Evolutionary conservation across 768 basidiomycete species (phyloP).

Genomic region (Lyophyllum shimeji): DNA sequence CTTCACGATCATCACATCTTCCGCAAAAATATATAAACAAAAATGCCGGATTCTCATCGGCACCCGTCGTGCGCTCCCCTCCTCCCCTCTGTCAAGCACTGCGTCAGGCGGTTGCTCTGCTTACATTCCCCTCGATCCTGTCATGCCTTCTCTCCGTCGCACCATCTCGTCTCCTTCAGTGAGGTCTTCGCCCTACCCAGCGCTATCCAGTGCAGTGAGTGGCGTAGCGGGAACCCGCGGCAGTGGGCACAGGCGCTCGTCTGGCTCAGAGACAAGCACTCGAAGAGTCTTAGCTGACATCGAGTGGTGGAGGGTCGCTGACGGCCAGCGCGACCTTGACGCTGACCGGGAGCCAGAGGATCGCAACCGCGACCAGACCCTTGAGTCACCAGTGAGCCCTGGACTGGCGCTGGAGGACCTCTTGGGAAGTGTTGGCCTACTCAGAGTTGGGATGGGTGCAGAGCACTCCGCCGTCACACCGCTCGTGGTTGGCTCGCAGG

Average conservation of each 20-base stretch:
- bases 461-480: slow-evolving; percentile 36
- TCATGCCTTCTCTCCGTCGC: slow-evolving; percentile 79
- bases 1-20: slow-evolving; percentile 31
- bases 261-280: slow-evolving; percentile 61
- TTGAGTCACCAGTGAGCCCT: slow-evolving; percentile 24
- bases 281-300: slow-evolving; percentile 83
- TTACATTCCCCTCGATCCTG: slow-evolving; percentile 21
- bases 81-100: slow-evolving; percentile 34
- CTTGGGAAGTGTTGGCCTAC: slow-evolving; percentile 26
- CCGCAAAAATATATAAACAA: slow-evolving; percentile 42
- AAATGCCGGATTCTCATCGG: slow-evolving; percentile 30
- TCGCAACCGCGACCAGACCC: slow-evolving; percentile 33
- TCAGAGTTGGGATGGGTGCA: slow-evolving; percentile 35
- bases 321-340: slow-evolving; percentile 59
- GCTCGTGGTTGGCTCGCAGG: slow-evolving; percentile 28
- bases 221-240: slow-evolving; percentile 30
- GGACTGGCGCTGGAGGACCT: slow-evolving; percentile 17
- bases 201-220: slow-evolving; percentile 33
- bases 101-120: slow-evolving; percentile 49
- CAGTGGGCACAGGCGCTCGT: slow-evolving; percentile 58
- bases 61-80: slow-evolving; percentile 31
- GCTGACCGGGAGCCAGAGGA: slow-evolving; percentile 44
- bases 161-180: slow-evolving; percentile 69
- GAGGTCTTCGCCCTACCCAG: slow-evolving; percentile 67
- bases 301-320: slow-evolving; percentile 84